These are phyloP conservation scores for Artemisia argyi DNA, from an alignment of 129 eudicot species.

Conservation along the genomic window DNA sequence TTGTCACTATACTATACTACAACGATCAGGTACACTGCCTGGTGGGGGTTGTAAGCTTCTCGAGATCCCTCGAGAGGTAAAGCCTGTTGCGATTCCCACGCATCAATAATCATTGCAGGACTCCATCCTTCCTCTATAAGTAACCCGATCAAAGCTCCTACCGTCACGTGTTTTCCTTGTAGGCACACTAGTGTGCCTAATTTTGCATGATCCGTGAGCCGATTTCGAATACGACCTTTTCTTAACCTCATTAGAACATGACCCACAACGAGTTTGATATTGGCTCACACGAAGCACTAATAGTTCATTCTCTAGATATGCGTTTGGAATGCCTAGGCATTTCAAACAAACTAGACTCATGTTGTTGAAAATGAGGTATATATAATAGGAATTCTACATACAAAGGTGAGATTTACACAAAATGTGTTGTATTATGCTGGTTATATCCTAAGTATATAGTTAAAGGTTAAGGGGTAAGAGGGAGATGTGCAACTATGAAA, in stretches of 20 bases:
- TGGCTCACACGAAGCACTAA: not conserved
- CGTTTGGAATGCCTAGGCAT: constrained; percentile 6
- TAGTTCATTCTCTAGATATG: not conserved
- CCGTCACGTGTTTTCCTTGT: constrained; percentile 12
- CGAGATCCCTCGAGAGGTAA: too few relatives aligned
- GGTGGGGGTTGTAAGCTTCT: too few relatives aligned
- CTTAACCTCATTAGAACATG: constrained; percentile 15
- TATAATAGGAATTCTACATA: constrained; percentile 6
- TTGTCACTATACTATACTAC: too few relatives aligned
- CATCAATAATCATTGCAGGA: not conserved
- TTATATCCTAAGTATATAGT: not conserved
- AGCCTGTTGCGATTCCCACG: too few relatives aligned
- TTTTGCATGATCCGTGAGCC: constrained; percentile 6
- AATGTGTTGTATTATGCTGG: not conserved
- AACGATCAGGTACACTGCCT: too few relatives aligned
- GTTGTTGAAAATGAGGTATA: not conserved
- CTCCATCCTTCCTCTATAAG: not conserved
- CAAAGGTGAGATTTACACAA: not conserved
- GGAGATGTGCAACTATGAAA: not conserved
- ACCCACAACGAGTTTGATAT: constrained; percentile 7
- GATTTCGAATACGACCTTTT: not conserved
- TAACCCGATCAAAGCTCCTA: constrained; percentile 16
- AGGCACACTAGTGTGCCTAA: constrained; percentile 8
- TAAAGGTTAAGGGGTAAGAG: constrained; percentile 18
- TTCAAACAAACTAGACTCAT: constrained; percentile 20